phyloP scores from a whole-genome alignment of 2,329 filamentous ascomycete genomes.

The Colletotrichum sp. region DNA sequence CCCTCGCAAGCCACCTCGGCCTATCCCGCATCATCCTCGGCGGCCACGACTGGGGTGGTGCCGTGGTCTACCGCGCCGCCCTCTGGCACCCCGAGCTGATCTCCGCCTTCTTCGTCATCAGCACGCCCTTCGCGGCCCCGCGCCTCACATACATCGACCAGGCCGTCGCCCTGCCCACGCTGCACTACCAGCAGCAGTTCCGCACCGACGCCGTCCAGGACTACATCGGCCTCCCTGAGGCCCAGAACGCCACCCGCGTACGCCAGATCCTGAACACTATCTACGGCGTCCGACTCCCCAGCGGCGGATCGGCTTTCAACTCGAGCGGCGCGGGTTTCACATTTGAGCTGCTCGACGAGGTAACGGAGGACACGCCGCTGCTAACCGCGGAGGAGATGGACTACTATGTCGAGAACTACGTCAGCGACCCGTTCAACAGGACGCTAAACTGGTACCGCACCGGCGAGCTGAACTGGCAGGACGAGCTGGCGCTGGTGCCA shows the following conservation, averaged over 20 bases:
- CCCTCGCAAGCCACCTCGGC: constrained; percentile 61
- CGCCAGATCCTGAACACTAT: constrained; percentile 69
- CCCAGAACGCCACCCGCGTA: constrained; percentile 59
- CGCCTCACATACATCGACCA: constrained; percentile 54
- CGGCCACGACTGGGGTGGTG: constrained; percentile 85
- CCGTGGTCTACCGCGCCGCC: constrained; percentile 71
- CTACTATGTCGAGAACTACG: constrained; percentile 77
- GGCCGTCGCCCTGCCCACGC: constrained; percentile 67
- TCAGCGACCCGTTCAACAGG: constrained; percentile 73
- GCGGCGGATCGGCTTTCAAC: constrained; percentile 59
- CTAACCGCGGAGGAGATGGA: constrained; percentile 74
- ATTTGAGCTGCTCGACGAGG: constrained; percentile 57
- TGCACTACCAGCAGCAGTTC: constrained; percentile 79
- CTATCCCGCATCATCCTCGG: constrained; percentile 69
- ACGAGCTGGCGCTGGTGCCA: constrained; percentile 63
- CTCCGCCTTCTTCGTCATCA: constrained; percentile 73
- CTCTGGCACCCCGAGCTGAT: constrained; percentile 73
- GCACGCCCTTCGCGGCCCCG: constrained; percentile 71
- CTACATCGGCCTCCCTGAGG: constrained; percentile 40
- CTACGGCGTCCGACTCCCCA: constrained; percentile 66
- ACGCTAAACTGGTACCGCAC: constrained; percentile 90
- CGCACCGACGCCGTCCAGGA: constrained; percentile 58
- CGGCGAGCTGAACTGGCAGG: constrained; percentile 73
- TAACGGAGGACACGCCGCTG: constrained; percentile 58
- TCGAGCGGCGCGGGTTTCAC: constrained; percentile 60